Evolutionary conservation across 2,329 filamentous ascomycete species (phyloP).

Genomic region (Chaetothyriales sp.): DNA sequence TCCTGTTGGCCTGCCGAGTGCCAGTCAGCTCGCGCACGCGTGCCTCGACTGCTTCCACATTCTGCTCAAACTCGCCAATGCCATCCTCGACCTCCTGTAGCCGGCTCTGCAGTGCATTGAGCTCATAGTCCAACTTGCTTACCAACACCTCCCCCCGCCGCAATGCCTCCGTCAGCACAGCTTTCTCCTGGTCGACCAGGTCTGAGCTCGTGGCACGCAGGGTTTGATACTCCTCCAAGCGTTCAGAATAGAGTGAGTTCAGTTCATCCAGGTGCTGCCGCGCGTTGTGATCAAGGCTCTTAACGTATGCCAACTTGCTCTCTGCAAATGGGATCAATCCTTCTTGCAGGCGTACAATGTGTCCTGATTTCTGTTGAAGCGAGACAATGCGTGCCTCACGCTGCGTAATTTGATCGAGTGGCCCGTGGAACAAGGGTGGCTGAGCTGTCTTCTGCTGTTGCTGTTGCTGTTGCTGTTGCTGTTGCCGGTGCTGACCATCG

Average conservation of each 20-base stretch:
- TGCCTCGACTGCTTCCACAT: constrained; percentile 56
- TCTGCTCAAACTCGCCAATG: constrained; percentile 61
- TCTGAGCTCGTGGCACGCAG: constrained; percentile 54
- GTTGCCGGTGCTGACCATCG: constrained; percentile 20
- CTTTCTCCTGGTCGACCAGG: constrained; percentile 53
- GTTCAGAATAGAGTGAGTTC: constrained; percentile 51
- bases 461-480: constrained; percentile 25
- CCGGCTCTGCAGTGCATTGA: constrained; percentile 61
- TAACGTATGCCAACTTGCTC: constrained; percentile 27
- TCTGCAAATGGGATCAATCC: constrained; percentile 30
- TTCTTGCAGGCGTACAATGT: constrained; percentile 25
- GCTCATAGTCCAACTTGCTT: constrained; percentile 84
- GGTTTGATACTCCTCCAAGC: constrained; percentile 53
- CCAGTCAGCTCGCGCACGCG: constrained; percentile 47
- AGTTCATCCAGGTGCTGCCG: constrained; percentile 50
- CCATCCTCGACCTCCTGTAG: constrained; percentile 79
- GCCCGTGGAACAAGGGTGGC: not conserved
- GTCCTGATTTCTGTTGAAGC: constrained; percentile 24
- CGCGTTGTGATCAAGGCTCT: constrained; percentile 49
- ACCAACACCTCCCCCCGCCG: constrained; percentile 67
- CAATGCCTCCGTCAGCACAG: constrained; percentile 52
- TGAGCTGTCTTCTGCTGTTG: constrained; percentile 3
- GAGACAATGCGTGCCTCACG: constrained; percentile 26
- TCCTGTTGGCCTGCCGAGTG: constrained; percentile 29
- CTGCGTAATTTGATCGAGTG: constrained; percentile 2